Conservation (phyloP, 345 rosid species). For the Lagerstroemia speciosa region DNA sequence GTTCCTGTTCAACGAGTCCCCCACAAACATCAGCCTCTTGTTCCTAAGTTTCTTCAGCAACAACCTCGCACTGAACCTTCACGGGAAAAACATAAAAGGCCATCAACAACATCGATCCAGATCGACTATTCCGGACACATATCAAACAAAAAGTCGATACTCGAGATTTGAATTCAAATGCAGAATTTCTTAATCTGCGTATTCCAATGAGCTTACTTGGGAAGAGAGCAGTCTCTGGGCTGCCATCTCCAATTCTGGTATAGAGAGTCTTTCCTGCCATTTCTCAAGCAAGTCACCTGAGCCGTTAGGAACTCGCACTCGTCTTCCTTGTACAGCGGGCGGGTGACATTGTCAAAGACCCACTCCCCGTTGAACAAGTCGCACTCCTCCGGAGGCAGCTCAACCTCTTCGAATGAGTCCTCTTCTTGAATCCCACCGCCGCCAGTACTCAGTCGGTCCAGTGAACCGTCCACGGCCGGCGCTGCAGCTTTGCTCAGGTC, state of each 20-base stretch:
- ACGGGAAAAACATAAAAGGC: neutral
- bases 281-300: conserved; percentile 87
- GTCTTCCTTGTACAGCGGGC: conserved; percentile 75
- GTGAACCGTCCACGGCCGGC: too few relatives aligned
- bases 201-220: conserved; percentile 34
- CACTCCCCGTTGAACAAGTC: conserved; percentile 84
- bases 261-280: conserved; percentile 71
- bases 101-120: neutral
- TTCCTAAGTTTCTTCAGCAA: conserved; percentile 74
- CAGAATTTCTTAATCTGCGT: too few relatives aligned
- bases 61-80: conserved; percentile 6
- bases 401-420: conserved; percentile 31
- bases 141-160: too few relatives aligned
- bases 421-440: conserved; percentile 6
- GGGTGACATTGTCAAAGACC: conserved; percentile 58
- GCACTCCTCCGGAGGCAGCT: conserved; percentile 54
- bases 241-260: conserved; percentile 97
- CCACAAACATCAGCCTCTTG: conserved; percentile 97
- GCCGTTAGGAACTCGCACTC: conserved; percentile 79
- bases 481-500: too few relatives aligned
- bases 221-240: conserved; percentile 74
- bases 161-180: too few relatives aligned
- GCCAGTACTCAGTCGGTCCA: neutral
- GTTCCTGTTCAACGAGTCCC: conserved; percentile 89
- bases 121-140: too few relatives aligned